A percentile compares a stretch with the other conserved stretches of the same genome.
These are phyloP conservation scores for Cyclospora cayetanensis DNA, from an alignment of 169 alveolate genomes.

Conservation along the genomic window DNA sequence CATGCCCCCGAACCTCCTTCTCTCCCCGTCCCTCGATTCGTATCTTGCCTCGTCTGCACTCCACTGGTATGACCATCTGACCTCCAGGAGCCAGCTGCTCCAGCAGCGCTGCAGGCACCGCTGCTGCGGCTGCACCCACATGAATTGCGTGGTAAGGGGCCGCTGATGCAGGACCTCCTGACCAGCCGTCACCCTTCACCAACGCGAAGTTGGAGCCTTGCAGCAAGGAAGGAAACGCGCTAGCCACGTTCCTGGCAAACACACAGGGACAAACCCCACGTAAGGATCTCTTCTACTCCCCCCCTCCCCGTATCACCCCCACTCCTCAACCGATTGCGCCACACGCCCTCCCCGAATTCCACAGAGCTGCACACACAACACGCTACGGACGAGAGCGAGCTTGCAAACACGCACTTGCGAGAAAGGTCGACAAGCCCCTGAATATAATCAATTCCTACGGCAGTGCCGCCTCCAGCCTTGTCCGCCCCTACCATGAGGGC, in stretches of 20 bases:
- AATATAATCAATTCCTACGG: constrained; percentile 62
- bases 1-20: neutral
- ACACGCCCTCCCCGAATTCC: neutral
- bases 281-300: neutral
- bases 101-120: constrained; percentile 81
- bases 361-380: neutral
- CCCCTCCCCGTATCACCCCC: neutral
- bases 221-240: constrained; percentile 46
- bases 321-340: neutral
- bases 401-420: neutral
- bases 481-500: constrained; percentile 74
- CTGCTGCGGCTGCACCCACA: constrained; percentile 90
- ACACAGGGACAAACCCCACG: neutral
- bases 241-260: neutral
- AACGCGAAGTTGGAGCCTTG: constrained; percentile 69
- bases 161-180: constrained; percentile 77
- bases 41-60: constrained; percentile 71
- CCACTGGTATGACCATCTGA: constrained; percentile 88
- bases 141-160: constrained; percentile 90
- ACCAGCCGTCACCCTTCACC: constrained; percentile 87
- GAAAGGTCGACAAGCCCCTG: constrained; percentile 58
- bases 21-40: constrained; percentile 5
- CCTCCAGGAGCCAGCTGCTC: constrained; percentile 88
- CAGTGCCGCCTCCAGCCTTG: constrained; percentile 18
- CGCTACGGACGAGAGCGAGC: neutral